Conservation (phyloP, 2,329 filamentous ascomycete species). For the Fusarium guadeloupense region DNA sequence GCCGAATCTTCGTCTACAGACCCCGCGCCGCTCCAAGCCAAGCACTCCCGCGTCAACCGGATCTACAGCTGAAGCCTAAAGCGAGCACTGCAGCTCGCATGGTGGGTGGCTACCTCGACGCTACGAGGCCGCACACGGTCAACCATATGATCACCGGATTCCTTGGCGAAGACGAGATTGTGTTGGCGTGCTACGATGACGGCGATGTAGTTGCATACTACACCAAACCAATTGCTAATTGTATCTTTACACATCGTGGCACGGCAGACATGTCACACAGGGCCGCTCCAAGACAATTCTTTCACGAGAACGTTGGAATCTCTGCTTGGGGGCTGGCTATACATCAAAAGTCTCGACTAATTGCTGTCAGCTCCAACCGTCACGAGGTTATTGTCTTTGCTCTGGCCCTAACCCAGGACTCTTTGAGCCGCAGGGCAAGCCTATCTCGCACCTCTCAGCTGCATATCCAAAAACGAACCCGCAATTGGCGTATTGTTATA, state of each 20-base stretch:
- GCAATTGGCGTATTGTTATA: slow-evolving; percentile 62
- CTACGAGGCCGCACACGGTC: slow-evolving; percentile 64
- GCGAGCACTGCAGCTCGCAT: slow-evolving; percentile 51
- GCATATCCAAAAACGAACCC: slow-evolving; percentile 46
- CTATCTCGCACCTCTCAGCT: neutral
- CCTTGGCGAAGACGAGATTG: slow-evolving; percentile 74
- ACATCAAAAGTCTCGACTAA: slow-evolving; percentile 80
- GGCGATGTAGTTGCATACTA: slow-evolving; percentile 79
- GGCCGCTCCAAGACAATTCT: slow-evolving; percentile 61
- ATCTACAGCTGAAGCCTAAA: slow-evolving; percentile 60
- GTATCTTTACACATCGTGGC: slow-evolving; percentile 47
- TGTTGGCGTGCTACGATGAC: slow-evolving; percentile 75
- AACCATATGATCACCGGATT: slow-evolving; percentile 76
- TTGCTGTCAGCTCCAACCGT: slow-evolving; percentile 86
- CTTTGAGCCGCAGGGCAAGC: neutral
- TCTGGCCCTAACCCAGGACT: slow-evolving; percentile 49
- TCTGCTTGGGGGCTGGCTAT: slow-evolving; percentile 92
- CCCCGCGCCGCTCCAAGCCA: slow-evolving; percentile 59
- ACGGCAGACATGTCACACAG: slow-evolving; percentile 3
- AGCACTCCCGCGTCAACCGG: slow-evolving; percentile 57
- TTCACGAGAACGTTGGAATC: slow-evolving; percentile 76
- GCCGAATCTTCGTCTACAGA: slow-evolving; percentile 66
- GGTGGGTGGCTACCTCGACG: slow-evolving; percentile 64
- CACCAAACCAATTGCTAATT: slow-evolving; percentile 61
- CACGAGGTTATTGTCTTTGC: slow-evolving; percentile 63